Base-by-base conservation (phyloP, 164 flowering plant genomes). In the Umbilicus rupestris region DNA sequence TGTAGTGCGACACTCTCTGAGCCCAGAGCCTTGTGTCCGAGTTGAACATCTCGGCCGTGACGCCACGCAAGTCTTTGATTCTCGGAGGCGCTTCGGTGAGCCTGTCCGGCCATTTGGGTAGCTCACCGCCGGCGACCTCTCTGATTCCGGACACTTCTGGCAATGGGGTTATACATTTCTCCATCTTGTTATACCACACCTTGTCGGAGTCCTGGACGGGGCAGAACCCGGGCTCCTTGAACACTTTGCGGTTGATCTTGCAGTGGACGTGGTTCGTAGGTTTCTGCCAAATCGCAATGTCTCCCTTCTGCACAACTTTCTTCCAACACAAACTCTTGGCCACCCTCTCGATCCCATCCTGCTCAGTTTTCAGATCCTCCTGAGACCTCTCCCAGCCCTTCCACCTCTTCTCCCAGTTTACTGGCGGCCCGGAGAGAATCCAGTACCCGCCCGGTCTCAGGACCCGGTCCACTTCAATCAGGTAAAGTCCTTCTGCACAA, bases 381-480 rank as follows among this genome's bases (percentile, higher is more conserved):
- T 11, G 12, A 2, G 86, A 85, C 73, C 96, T 81, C 9, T 77
- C 65, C 99, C 99, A 94, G 0, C 96, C 99, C 68, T 82, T 87
- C 84, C 84, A 86, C 29, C 80, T 95, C 9, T 17, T 69, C 69
- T 84, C 73, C 96, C 96, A 91, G 69, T 91, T 89, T 9, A 94
- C 80, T 0, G 99, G 97, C 19, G 97, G 99, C 1, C 98, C 98
- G 0, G 98, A 93, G 17, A 90, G 80, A 68, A 93, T 72, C 96
- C 96, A 93, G 35, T 84, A 87, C 50, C 97, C 98, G 0, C 97
- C 97, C 0, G 98, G 98, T 0, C 97, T 88, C 26, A 90, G 64
- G 68, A 94, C 66, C 60, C 97, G 69, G 67, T 94, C 95, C 7
- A 94, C 85, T 75, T 94, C 99, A 12, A 81, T 89, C 42, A 94